A percentile compares a stretch with the other conserved stretches of the same genome.
phyloP scores from a whole-genome alignment of 495 filamentous ascomycete genomes.

The Staphylotrichum tortipilum region DNA sequence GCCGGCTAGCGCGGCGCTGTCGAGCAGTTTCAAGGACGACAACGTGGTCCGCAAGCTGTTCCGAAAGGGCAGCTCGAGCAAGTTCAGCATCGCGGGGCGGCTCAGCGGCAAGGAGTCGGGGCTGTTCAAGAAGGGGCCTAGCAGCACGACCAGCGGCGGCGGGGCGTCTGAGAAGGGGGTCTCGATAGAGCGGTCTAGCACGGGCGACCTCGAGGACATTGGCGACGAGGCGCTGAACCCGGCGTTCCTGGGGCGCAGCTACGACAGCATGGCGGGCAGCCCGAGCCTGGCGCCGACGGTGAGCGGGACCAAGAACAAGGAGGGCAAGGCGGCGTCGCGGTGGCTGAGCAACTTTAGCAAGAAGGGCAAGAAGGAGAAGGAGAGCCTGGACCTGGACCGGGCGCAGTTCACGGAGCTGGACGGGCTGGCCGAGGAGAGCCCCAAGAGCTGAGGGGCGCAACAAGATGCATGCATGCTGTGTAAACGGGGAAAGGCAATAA shows the following conservation, averaged over 20 bases:
- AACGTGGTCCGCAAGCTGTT: conserved; percentile 61
- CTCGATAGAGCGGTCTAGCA: conserved; percentile 36
- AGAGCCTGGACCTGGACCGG: conserved; percentile 40
- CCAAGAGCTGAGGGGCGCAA: not conserved
- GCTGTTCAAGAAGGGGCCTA: conserved; percentile 54
- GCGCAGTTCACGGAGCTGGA: conserved; percentile 18
- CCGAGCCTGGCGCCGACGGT: conserved; percentile 4
- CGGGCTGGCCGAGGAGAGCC: conserved; percentile 6
- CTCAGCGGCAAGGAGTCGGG: conserved; percentile 53
- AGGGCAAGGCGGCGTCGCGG: conserved; percentile 28
- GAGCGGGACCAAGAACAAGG: conserved; percentile 10
- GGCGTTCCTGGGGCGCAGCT: conserved; percentile 29
- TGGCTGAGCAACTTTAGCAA: conserved; percentile 41
- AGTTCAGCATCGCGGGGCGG: conserved; percentile 62
- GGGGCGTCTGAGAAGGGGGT: conserved; percentile 36
- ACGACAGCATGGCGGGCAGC: conserved; percentile 29
- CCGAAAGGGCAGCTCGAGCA: conserved; percentile 70
- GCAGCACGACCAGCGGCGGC: conserved; percentile 39
- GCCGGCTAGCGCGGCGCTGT: conserved; percentile 36
- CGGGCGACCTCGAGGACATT: conserved; percentile 40
- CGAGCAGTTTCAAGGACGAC: conserved; percentile 36
- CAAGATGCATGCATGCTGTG: not conserved
- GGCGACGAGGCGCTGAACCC: conserved; percentile 25
- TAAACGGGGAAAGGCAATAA: no score
- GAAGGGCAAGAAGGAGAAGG: conserved; percentile 43